Base-by-base conservation (phyloP, 2,329 filamentous ascomycete genomes). In the Monosporascus cannonballus region DNA sequence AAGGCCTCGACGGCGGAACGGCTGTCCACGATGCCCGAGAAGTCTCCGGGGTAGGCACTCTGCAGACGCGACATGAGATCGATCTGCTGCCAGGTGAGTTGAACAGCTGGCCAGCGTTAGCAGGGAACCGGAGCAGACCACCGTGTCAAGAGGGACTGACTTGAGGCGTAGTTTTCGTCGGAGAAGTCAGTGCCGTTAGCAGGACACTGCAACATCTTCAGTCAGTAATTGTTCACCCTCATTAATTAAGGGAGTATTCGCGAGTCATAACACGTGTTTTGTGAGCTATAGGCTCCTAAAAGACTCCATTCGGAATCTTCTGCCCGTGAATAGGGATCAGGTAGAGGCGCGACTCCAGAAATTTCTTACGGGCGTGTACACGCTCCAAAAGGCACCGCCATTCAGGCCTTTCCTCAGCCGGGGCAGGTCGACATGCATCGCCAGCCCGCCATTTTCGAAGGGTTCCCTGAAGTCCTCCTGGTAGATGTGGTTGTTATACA, bases 381-480 rank as follows among this genome's bases (percentile, higher is more conserved):
- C 90, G 66, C 87, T 92, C 93, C 92, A 96, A 68, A 96, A 96
- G n/a, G 89, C 85, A 51, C 91, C 93, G 39, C 91, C 91, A 56
- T 86, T 83, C 59, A 79, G 76, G 1, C 92, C 91, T 48, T 81
- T 70, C 37, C 80, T 77, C 47, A 96, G 77, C 5, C 92, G 83
- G 1, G 87, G 85, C 8, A 96, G 73, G 67, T 97, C 93, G 50
- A 94, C 86, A 59, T 97, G 89, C 3, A 77, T 77, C 0, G 68
- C 64, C 49, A 96, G 71, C 1, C 80, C 81, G 34, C 89, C 90
- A 22, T 87, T 73, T 58, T 86, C 80, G 64, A 96, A 96, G 6
- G 80, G 78, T 38, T 84, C 72, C n/a, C 79, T 85, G 71, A 96
- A 96, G 48, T 85, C 81, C 14, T 79, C 70, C 56, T 77, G 74